These are phyloP conservation scores for Symmetrospora coprosmae DNA, from an alignment of 768 basidiomycete genomes.

Conservation along the genomic window DNA sequence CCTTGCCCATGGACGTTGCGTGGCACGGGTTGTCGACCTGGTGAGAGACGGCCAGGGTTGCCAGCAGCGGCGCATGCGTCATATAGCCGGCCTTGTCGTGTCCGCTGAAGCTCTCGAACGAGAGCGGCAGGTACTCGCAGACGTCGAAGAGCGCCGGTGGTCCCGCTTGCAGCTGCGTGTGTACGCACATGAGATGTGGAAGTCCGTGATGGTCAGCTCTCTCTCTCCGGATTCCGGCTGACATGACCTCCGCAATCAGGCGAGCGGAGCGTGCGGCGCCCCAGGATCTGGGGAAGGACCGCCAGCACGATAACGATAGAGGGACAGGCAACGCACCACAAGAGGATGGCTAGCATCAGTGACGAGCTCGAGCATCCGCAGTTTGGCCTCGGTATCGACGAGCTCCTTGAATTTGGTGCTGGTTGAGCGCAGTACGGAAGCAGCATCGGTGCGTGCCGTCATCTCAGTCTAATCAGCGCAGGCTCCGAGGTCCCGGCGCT, in stretches of 20 bases:
- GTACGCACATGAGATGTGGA: neutral
- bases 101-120: neutral
- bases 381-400: slow-evolving; percentile 1
- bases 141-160: slow-evolving; percentile 6
- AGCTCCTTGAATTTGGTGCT: neutral
- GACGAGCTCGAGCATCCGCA: neutral
- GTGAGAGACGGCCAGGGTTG: neutral
- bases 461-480: neutral
- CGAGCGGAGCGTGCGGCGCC: neutral
- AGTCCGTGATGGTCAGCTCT: neutral
- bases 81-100: too few relatives aligned
- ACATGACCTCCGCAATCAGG: neutral
- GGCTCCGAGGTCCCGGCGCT: neutral
- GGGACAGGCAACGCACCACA: neutral
- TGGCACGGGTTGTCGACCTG: slow-evolving; percentile 7
- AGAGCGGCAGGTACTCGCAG: neutral
- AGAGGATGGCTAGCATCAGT: slow-evolving; percentile 1
- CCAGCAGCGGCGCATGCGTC: neutral
- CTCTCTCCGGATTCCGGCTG: neutral
- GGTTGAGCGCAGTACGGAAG: too few relatives aligned
- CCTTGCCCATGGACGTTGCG: neutral
- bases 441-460: too few relatives aligned
- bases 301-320: neutral
- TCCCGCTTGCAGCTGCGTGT: slow-evolving; percentile 4
- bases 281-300: neutral